Percentiles rank a stretch among this genome's conserved stretches.
Conservation (phyloP, 164 flowering plant species). For the Liriodendron chinense region DNA sequence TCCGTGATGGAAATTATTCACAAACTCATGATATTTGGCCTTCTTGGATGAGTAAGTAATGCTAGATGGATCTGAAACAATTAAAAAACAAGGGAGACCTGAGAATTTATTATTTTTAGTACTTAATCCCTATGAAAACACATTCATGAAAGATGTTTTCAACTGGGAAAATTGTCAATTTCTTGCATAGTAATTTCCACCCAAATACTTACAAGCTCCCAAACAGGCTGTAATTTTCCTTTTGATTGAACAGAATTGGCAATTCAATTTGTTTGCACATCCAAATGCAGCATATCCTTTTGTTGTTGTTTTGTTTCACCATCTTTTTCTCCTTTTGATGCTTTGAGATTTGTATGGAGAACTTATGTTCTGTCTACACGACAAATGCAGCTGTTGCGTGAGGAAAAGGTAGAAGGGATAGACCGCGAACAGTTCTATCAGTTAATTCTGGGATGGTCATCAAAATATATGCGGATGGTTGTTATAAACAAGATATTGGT, state of each 20-base stretch:
- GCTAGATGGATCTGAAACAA: too few relatives aligned
- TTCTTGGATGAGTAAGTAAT: too few relatives aligned
- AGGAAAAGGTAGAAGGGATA: neutral
- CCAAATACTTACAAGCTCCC: neutral
- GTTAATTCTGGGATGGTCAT: conserved; percentile 4
- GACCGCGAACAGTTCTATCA: conserved; percentile 10
- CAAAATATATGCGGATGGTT: neutral
- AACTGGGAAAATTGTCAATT: neutral
- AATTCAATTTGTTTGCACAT: neutral
- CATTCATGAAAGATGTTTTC: too few relatives aligned
- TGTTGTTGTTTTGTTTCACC: too few relatives aligned
- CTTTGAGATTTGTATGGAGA: too few relatives aligned
- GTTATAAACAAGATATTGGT: conserved; percentile 4
- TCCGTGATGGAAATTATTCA: too few relatives aligned
- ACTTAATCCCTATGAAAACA: too few relatives aligned
- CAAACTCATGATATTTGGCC: too few relatives aligned
- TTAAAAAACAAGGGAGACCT: neutral
- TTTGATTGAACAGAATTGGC: neutral
- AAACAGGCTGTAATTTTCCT: neutral
- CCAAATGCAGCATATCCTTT: too few relatives aligned
- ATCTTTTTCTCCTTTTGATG: too few relatives aligned
- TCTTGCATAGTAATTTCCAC: neutral
- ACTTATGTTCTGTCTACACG: neutral
- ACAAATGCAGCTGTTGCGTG: neutral
- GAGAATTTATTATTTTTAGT: too few relatives aligned